Evolutionary conservation across 495 filamentous ascomycete genomes (phyloP).

Genomic region (Saxispiralis lemnorum): DNA sequence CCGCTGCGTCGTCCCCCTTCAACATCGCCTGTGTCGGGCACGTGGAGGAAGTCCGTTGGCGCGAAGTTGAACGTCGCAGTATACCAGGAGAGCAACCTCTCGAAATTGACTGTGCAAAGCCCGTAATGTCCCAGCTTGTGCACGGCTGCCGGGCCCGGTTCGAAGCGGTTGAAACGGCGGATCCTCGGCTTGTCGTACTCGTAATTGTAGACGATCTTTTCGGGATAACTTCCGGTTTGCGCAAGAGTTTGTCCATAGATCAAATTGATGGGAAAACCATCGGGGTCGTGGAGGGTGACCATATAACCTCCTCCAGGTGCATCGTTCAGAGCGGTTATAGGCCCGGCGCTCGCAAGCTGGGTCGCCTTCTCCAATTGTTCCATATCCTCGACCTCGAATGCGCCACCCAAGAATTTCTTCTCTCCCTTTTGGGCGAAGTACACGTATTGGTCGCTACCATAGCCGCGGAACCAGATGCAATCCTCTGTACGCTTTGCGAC

Average conservation of each 20-base stretch:
- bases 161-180: slow-evolving; percentile 15
- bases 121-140: slow-evolving; percentile 61
- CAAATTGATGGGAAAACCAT: slow-evolving; percentile 38
- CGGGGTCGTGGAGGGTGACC: slow-evolving; percentile 39
- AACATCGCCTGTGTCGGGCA: no score
- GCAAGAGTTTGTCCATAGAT: slow-evolving; percentile 32
- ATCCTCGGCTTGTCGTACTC: slow-evolving; percentile 17
- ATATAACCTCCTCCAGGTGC: slow-evolving; percentile 38
- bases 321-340: slow-evolving; percentile 29
- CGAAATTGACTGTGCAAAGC: slow-evolving; percentile 32
- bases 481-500: slow-evolving; percentile 17
- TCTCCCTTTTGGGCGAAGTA: slow-evolving; percentile 16
- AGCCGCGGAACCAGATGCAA: slow-evolving; percentile 14
- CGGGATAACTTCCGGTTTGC: slow-evolving; percentile 22
- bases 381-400: slow-evolving; percentile 13
- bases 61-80: slow-evolving; percentile 44
- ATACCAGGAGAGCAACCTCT: slow-evolving; percentile 41
- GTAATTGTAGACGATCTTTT: slow-evolving; percentile 32
- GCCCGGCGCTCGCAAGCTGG: slow-evolving; percentile 21
- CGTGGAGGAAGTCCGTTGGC: slow-evolving; percentile 32
- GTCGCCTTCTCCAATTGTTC: slow-evolving; percentile 16
- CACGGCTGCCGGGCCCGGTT: slow-evolving; percentile 43
- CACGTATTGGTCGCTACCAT: slow-evolving; percentile 19
- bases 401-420: slow-evolving; percentile 17
- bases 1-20: no score